These are phyloP conservation scores for Penicillium sp. DNA, from an alignment of 2,329 filamentous ascomycete species.

Conservation along the genomic window DNA sequence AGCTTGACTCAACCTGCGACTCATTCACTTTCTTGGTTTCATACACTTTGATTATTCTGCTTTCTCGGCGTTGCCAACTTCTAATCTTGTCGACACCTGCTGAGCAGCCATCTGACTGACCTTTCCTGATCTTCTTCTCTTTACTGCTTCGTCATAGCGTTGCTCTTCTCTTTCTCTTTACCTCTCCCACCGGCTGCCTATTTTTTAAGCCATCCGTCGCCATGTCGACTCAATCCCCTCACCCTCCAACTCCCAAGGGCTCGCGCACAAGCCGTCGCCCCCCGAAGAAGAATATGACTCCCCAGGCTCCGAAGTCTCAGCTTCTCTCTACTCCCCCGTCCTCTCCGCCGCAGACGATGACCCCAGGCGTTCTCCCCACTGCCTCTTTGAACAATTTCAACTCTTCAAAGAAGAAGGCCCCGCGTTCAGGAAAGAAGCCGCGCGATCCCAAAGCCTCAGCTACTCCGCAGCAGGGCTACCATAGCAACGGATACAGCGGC, in stretches of 20 bases:
- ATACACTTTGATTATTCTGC: constrained; percentile 14
- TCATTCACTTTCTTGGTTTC: constrained; percentile 6
- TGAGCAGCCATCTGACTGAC: constrained; percentile 32
- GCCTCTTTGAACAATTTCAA: constrained; percentile 31
- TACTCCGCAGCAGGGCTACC: constrained; percentile 23
- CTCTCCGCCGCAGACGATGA: constrained; percentile 35
- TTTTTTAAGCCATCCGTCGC: constrained; percentile 48
- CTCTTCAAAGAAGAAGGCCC: constrained; percentile 37
- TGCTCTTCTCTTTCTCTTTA: constrained; percentile 24
- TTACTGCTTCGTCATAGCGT: constrained; percentile 21
- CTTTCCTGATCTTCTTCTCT: constrained; percentile 14
- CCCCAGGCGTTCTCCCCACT: constrained; percentile 27
- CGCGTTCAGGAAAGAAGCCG: constrained; percentile 37
- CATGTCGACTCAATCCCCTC: constrained; percentile 46
- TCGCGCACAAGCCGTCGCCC: constrained; percentile 37
- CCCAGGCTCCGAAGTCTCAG: constrained; percentile 30
- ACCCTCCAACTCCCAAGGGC: constrained; percentile 40
- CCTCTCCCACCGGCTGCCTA: constrained; percentile 44
- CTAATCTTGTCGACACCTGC: constrained; percentile 33
- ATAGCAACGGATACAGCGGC: constrained; percentile 24
- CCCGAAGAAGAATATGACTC: constrained; percentile 36
- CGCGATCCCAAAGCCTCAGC: constrained; percentile 29
- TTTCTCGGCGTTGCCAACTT: constrained; percentile 25
- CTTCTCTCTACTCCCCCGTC: constrained; percentile 36
- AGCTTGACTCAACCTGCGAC: constrained; percentile 11